A percentile compares a stretch with the other conserved stretches of the same genome.
Conservation (phyloP, 768 basidiomycete species). For the Cyclocybe cylindracea region DNA sequence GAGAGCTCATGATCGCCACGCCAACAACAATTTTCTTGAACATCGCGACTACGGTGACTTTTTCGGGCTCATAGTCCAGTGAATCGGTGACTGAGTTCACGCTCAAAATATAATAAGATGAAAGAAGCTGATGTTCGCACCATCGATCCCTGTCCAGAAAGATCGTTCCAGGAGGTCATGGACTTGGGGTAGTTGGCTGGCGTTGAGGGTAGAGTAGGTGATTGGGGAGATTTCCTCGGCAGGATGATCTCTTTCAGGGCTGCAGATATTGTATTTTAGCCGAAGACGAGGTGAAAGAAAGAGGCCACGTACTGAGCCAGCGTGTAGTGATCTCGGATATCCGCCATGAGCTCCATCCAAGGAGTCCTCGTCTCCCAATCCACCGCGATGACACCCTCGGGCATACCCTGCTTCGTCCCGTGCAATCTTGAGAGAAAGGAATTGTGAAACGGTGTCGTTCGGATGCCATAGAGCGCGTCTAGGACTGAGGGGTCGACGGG, state of each 20-base stretch:
- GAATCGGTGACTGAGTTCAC: conserved; percentile 61
- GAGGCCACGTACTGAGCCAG: conserved; percentile 55
- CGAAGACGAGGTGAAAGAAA: neutral
- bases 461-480: conserved; percentile 54
- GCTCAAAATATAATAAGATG: neutral
- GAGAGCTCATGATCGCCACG: conserved; percentile 73
- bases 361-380: conserved; percentile 75
- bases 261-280: conserved; percentile 24
- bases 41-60: conserved; percentile 72
- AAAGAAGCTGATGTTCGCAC: conserved; percentile 35
- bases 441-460: conserved; percentile 61
- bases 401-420: conserved; percentile 36
- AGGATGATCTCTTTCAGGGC: conserved; percentile 54
- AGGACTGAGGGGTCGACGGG: conserved; percentile 37
- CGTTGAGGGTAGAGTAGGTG: conserved; percentile 59
- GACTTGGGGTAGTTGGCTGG: conserved; percentile 64
- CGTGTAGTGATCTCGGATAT: conserved; percentile 65
- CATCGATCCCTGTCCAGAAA: conserved; percentile 81
- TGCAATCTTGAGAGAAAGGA: conserved; percentile 70
- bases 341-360: conserved; percentile 77
- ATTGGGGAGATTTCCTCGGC: conserved; percentile 52
- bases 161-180: conserved; percentile 66
- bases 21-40: conserved; percentile 77
- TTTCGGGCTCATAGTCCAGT: conserved; percentile 66
- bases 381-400: conserved; percentile 48